Conservation (phyloP, 768 basidiomycete species). For the Mycena chlorophos region DNA sequence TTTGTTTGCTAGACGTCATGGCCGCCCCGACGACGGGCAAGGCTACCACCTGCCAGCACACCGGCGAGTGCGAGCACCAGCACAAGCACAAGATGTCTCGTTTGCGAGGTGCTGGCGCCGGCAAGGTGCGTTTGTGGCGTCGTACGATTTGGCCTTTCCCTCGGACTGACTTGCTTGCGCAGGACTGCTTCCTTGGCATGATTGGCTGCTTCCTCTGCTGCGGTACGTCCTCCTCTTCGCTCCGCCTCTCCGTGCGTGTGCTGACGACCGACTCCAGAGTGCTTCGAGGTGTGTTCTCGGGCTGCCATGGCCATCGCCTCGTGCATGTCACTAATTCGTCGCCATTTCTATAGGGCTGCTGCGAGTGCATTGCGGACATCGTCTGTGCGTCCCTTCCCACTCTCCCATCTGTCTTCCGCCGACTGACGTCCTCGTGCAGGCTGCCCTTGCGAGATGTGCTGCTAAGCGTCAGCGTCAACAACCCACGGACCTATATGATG, state of each 20-base stretch:
- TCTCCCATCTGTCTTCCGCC: not conserved
- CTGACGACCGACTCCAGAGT: conserved; percentile 42
- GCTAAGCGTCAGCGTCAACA: too few species aligned
- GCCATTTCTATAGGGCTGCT: conserved; percentile 51
- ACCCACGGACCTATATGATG: too few species aligned
- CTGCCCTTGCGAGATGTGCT: conserved; percentile 81
- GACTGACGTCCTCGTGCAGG: conserved; percentile 38
- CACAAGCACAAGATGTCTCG: conserved; percentile 49
- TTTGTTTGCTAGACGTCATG: conserved; percentile 41
- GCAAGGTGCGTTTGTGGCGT: conserved; percentile 44
- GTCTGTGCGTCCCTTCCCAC: conserved; percentile 50
- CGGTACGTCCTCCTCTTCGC: conserved; percentile 43
- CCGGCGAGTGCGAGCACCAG: conserved; percentile 39
- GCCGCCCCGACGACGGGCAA: conserved; percentile 35
- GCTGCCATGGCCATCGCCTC: not conserved
- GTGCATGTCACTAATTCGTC: not conserved
- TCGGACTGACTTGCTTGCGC: not conserved
- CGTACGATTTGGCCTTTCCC: conserved; percentile 6
- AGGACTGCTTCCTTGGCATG: conserved; percentile 69
- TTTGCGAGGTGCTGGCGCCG: conserved; percentile 72
- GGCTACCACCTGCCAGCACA: conserved; percentile 18
- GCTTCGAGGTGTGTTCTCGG: conserved; percentile 60
- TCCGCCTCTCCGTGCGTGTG: not conserved
- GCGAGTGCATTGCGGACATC: conserved; percentile 70
- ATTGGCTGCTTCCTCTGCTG: conserved; percentile 73